Percentiles rank a stretch among this genome's conserved stretches.
Evolutionary conservation across 345 rosid species (phyloP).

Genomic region (Pelargonium nanum): DNA sequence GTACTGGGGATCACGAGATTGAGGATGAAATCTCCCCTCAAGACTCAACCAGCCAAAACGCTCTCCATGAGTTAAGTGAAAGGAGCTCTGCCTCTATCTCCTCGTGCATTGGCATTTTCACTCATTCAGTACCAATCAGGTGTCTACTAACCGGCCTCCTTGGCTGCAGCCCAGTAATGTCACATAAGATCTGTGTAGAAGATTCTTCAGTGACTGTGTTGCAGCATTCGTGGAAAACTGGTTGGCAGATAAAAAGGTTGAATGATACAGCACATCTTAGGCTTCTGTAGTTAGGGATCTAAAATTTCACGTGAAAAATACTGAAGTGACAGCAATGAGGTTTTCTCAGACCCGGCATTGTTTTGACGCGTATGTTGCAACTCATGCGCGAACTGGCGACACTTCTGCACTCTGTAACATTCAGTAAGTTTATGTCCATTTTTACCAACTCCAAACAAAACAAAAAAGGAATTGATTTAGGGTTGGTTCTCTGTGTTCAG

Average conservation of each 20-base stretch:
- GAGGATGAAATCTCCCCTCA: constrained; percentile 59
- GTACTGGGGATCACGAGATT: constrained; percentile 39
- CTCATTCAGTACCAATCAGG: constrained; percentile 68
- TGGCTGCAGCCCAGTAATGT: constrained; percentile 70
- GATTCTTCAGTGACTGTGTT: constrained; percentile 87
- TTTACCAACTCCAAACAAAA: too few species aligned
- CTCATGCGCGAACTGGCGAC: not conserved
- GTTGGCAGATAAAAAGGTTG: constrained; percentile 86
- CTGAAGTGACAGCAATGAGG: constrained; percentile 9
- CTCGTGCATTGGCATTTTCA: constrained; percentile 60
- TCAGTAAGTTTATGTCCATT: not conserved
- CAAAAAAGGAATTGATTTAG: too few species aligned
- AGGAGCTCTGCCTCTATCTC: constrained; percentile 32
- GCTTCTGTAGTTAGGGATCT: constrained; percentile 44
- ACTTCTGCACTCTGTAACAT: not conserved
- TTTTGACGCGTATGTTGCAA: not conserved
- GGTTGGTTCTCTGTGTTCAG: not conserved
- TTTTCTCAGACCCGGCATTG: constrained; percentile 7
- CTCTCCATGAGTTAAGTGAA: constrained; percentile 29
- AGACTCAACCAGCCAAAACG: constrained; percentile 35
- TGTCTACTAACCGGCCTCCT: constrained; percentile 83
- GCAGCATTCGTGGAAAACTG: constrained; percentile 71
- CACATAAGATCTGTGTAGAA: constrained; percentile 63
- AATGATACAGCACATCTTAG: constrained; percentile 86
- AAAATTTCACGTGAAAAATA: constrained; percentile 1